Conservation (phyloP, 441 rosid genomes). For the Eruca vesicaria region DNA sequence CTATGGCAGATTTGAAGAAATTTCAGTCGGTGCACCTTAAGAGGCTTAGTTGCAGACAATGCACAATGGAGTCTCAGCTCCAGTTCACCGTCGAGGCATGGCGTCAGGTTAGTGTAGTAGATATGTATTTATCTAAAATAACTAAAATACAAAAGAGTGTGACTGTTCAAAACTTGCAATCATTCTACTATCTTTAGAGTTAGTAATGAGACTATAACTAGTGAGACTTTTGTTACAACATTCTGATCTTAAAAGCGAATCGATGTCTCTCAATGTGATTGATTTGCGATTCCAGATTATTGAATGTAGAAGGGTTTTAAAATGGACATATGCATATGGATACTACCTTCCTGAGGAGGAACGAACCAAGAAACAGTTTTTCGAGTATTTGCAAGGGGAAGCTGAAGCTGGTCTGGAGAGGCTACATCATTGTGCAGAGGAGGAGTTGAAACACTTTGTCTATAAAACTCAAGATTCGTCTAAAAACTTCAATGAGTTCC, state of each 20-base stretch:
- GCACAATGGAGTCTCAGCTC: constrained; percentile 38
- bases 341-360: constrained; percentile 42
- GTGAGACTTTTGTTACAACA: not conserved
- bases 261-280: not conserved
- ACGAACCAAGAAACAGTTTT: constrained; percentile 20
- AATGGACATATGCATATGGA: constrained; percentile 78
- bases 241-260: not conserved
- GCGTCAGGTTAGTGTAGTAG: constrained; percentile 46
- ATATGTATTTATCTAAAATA: not conserved
- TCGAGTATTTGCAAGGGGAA: constrained; percentile 47
- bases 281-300: constrained; percentile 39
- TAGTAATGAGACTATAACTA: not conserved
- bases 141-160: not conserved
- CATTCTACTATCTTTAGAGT: not conserved
- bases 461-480: constrained; percentile 34
- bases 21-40: constrained; percentile 21
- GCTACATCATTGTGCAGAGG: constrained; percentile 88
- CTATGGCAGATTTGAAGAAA: constrained; percentile 38
- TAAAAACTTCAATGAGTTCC: constrained; percentile 57
- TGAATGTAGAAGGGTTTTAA: constrained; percentile 69
- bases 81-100: constrained; percentile 60
- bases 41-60: constrained; percentile 36
- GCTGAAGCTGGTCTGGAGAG: constrained; percentile 81
- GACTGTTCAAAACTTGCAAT: not conserved
- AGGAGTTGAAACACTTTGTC: constrained; percentile 51